Evolutionary conservation across 306 rosid species (phyloP).

Genomic region (Pterocarpus macrocarpus): DNA sequence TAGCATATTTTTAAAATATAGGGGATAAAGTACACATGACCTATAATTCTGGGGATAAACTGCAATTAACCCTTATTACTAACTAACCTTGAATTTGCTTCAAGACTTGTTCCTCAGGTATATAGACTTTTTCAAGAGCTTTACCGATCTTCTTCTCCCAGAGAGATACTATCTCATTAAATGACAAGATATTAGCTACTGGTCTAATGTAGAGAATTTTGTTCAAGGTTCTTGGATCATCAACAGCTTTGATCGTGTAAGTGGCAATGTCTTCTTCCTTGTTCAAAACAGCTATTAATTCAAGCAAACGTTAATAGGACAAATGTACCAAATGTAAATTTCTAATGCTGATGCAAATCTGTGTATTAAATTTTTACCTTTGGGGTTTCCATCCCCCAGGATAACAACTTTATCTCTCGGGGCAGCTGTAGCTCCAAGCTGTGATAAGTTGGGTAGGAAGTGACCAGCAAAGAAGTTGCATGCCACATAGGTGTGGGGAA

Average conservation of each 20-base stretch:
- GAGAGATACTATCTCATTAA: conserved; percentile 56
- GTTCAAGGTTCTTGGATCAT: conserved; percentile 70
- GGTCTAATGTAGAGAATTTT: conserved; percentile 61
- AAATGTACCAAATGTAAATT: background rate
- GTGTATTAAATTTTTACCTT: conserved; percentile 41
- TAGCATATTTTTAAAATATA: no score
- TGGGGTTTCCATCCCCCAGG: conserved; percentile 64
- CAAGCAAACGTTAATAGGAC: background rate
- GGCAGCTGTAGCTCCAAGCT: conserved; percentile 43
- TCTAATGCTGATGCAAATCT: background rate
- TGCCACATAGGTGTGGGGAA: conserved; percentile 52
- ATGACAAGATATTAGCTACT: conserved; percentile 49
- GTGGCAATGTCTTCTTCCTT: conserved; percentile 62
- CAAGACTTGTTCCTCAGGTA: conserved; percentile 48
- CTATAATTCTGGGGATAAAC: no score
- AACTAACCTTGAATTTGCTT: conserved; percentile 55
- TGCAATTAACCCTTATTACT: background rate
- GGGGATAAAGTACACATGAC: no score
- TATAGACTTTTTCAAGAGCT: conserved; percentile 57
- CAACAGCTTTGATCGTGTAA: conserved; percentile 58
- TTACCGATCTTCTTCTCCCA: conserved; percentile 70
- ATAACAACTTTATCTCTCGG: conserved; percentile 60
- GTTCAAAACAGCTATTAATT: conserved; percentile 47
- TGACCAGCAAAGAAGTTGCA: conserved; percentile 51
- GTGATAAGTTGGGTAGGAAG: conserved; percentile 49